phyloP scores from a whole-genome alignment of 139 green algal genomes.

The Astrephomene gubernaculifera region DNA sequence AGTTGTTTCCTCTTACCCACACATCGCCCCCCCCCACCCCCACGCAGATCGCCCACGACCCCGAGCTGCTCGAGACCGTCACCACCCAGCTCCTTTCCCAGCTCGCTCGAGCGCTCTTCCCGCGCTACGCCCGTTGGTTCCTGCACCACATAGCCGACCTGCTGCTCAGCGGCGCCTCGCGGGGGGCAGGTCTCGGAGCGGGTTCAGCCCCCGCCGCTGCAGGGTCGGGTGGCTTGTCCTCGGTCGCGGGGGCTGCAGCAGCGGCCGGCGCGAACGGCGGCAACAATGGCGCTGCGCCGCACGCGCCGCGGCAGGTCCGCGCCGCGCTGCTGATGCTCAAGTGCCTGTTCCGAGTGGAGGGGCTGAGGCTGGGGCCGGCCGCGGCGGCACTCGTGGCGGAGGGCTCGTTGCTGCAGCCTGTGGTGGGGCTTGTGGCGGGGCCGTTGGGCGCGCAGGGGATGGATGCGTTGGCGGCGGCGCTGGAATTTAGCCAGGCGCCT shows the following conservation, averaged over 20 bases:
- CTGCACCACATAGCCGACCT: slow-evolving; percentile 45
- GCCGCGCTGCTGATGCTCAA: slow-evolving; percentile 51
- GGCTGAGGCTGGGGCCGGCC: slow-evolving; percentile 40
- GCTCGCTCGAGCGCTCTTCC: slow-evolving; percentile 44
- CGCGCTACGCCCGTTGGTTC: slow-evolving; percentile 47
- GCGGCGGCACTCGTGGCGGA: slow-evolving; percentile 40
- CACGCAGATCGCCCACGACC: background rate
- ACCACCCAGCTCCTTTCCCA: slow-evolving; percentile 23
- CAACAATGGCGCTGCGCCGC: background rate
- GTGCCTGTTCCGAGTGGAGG: slow-evolving; percentile 39
- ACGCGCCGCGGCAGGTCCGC: slow-evolving; percentile 16
- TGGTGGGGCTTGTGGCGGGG: slow-evolving; percentile 42
- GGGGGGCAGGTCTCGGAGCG: background rate
- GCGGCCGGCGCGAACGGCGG: background rate
- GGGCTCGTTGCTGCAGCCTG: slow-evolving; percentile 15
- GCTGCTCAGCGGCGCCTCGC: slow-evolving; percentile 21
- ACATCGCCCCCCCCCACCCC: background rate
- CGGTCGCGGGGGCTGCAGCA: background rate
- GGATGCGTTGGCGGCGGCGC: slow-evolving; percentile 12
- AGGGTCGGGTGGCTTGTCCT: background rate
- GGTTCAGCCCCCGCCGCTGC: background rate
- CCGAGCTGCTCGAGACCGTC: slow-evolving; percentile 25
- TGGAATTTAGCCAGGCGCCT: background rate
- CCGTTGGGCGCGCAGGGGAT: background rate
- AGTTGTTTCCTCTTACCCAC: no score